These are phyloP conservation scores for Globisporangium recalcitrans DNA, from an alignment of 352 stramenopile genomes.

Conservation along the genomic window DNA sequence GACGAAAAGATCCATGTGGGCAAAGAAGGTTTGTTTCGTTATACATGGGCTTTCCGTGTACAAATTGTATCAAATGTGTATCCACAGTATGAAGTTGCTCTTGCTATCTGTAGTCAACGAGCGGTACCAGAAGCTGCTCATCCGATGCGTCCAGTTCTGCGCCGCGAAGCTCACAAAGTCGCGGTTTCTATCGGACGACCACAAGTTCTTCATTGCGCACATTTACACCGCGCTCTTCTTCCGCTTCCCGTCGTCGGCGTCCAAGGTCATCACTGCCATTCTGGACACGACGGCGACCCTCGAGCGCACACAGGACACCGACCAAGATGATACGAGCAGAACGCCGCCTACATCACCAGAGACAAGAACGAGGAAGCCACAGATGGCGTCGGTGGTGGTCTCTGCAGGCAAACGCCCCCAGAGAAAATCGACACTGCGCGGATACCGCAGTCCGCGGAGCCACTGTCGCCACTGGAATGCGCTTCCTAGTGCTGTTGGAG, in stretches of 20 bases:
- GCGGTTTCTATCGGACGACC: conserved; percentile 63
- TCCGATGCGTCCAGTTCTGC: conserved; percentile 53
- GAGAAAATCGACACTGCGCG: conserved; percentile 18
- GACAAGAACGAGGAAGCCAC: conserved; percentile 4
- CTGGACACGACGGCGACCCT: conserved; percentile 53
- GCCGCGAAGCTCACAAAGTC: conserved; percentile 59
- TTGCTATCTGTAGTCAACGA: conserved; percentile 28
- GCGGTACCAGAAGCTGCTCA: conserved; percentile 56
- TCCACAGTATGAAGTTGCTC: not conserved
- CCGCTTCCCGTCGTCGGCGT: conserved; percentile 48
- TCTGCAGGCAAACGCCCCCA: conserved; percentile 3
- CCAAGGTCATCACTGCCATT: conserved; percentile 46
- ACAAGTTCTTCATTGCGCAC: conserved; percentile 68
- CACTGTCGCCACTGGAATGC: conserved; percentile 60
- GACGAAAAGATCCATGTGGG: conserved; percentile 47
- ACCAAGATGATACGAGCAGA: not conserved
- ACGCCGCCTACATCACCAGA: conserved; percentile 6
- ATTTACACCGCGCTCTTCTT: conserved; percentile 66
- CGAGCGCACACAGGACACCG: conserved; percentile 19
- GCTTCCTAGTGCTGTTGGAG: conserved; percentile 27
- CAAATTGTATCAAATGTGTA: not conserved
- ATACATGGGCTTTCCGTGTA: not conserved
- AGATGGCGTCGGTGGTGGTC: not conserved
- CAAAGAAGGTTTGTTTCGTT: conserved; percentile 21
- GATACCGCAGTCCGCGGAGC: conserved; percentile 45